These are phyloP conservation scores for Chamaecyparis obtusa DNA, from an alignment of 75 land plant genomes.

Conservation along the genomic window DNA sequence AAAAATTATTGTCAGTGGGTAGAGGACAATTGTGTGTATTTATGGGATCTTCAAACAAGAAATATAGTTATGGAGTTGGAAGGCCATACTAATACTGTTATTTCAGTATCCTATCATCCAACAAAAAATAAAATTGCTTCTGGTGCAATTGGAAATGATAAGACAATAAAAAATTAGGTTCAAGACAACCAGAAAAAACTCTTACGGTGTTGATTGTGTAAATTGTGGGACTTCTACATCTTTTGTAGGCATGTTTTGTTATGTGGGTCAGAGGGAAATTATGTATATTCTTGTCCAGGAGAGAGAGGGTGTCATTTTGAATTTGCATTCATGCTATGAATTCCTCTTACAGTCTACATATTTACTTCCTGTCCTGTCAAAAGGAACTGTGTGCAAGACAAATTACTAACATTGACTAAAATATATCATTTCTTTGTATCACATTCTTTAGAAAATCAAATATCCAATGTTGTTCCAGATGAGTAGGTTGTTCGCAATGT, in stretches of 20 bases:
- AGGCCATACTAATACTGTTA: slow-evolving; percentile 62
- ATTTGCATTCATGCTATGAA: neutral
- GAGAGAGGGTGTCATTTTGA: neutral
- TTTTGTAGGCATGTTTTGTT: neutral
- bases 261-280: neutral
- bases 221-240: neutral
- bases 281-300: neutral
- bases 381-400: neutral
- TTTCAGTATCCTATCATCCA: slow-evolving; percentile 62
- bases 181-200: slow-evolving; percentile 20
- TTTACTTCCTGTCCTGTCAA: neutral
- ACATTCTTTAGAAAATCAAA: neutral
- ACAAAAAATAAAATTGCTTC: slow-evolving; percentile 64
- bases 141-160: slow-evolving; percentile 54
- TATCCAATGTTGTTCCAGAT: too few relatives aligned
- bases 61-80: slow-evolving; percentile 57
- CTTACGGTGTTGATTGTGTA: neutral
- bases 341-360: neutral
- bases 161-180: slow-evolving; percentile 56
- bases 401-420: neutral
- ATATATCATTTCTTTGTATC: neutral
- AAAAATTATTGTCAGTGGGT: slow-evolving; percentile 67
- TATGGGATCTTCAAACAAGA: slow-evolving; percentile 61
- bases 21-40: slow-evolving; percentile 55
- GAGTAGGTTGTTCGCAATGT: too few relatives aligned